Conservation (phyloP, 129 eudicot genomes). For the Helianthus tuberosus region DNA sequence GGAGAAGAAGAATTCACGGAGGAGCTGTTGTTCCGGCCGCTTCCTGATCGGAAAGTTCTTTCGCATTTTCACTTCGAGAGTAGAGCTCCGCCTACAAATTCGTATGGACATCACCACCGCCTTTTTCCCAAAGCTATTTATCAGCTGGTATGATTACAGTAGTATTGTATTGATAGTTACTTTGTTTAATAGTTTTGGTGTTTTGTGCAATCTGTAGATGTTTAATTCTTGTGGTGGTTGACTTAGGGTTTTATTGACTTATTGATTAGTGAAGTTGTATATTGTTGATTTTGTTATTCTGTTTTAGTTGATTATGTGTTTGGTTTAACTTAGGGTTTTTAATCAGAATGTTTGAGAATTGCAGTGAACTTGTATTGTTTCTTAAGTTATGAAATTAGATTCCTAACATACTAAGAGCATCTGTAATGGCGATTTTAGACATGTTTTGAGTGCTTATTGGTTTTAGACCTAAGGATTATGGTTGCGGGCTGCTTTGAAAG, state of each 20-base stretch:
- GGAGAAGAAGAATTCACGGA: slow-evolving; percentile 69
- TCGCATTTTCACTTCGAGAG: slow-evolving; percentile 84
- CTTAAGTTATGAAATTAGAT: not conserved
- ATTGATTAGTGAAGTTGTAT: slow-evolving; percentile 18
- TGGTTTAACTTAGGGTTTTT: slow-evolving; percentile 20
- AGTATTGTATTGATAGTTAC: slow-evolving; percentile 1
- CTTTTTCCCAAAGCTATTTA: slow-evolving; percentile 92
- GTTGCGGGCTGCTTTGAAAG: slow-evolving; percentile 8
- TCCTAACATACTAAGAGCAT: not conserved
- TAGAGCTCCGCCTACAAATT: slow-evolving; percentile 52
- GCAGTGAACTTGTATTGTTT: not conserved
- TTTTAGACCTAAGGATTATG: not conserved
- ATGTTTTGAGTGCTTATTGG: not conserved
- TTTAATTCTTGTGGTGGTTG: slow-evolving; percentile 1
- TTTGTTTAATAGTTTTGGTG: slow-evolving; percentile 6
- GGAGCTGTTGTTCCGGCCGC: slow-evolving; percentile 79
- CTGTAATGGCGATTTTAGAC: not conserved
- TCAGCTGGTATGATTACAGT: slow-evolving; percentile 58
- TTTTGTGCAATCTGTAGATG: slow-evolving; percentile 4
- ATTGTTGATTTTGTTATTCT: not conserved
- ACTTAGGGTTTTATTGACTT: slow-evolving; percentile 33
- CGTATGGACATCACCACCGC: slow-evolving; percentile 71
- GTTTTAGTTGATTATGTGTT: not conserved
- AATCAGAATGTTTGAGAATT: not conserved
- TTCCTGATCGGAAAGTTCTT: slow-evolving; percentile 95